Base-by-base conservation (phyloP, 352 stramenopile genomes). In the Pythium utonaiense region DNA sequence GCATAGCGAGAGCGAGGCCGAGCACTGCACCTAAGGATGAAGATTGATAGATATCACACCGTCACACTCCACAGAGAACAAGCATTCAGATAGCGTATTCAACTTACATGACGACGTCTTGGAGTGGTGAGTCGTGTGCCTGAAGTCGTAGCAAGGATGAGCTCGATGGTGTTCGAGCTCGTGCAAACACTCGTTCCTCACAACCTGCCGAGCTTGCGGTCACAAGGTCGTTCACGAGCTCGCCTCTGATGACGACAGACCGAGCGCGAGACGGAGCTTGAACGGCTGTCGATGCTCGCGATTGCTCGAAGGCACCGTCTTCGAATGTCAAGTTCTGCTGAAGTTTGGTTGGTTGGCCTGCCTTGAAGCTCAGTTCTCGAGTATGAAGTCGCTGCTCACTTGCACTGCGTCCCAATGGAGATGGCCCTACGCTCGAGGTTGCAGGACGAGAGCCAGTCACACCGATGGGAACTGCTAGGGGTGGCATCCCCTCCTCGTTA, bases 1-100 rank as follows among this genome's bases (percentile, higher is more conserved):
- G 78, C 78, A 34, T 85, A 88, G 40, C 77, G 75, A 13, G 78
- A 77, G 5, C 78, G 74, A 31, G 80, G 77, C 1, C 73, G 77
- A 9, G 69, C 61, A 54, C 75, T 84, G 30, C 80, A 58, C 1
- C 71, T 80, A 19, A 9, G 21, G n/a, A 27, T 44, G 13, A 22
- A 9, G 14, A 33, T 33, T 33, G 9, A 33, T 10, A 5, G 9
- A 33, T 10, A 10, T 33, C 28, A 33, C 28, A 5, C 28, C 28
- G 28, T 33, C 28, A 33, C 5, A 10, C 28, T 33, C 5, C 5
- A 33, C n/a, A 33, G 5, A 33, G 5, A 33, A 33, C 5, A 5
- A 33, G 28, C 28, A 33, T 33, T 33, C 28, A 33, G 28, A 33
- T 9, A 33, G 28, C 9, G 5, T 33, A 33, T 45, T 6, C 16